phyloP scores from a whole-genome alignment of 2,329 filamentous ascomycete genomes.

The Thielaviopsis ethacetica region DNA sequence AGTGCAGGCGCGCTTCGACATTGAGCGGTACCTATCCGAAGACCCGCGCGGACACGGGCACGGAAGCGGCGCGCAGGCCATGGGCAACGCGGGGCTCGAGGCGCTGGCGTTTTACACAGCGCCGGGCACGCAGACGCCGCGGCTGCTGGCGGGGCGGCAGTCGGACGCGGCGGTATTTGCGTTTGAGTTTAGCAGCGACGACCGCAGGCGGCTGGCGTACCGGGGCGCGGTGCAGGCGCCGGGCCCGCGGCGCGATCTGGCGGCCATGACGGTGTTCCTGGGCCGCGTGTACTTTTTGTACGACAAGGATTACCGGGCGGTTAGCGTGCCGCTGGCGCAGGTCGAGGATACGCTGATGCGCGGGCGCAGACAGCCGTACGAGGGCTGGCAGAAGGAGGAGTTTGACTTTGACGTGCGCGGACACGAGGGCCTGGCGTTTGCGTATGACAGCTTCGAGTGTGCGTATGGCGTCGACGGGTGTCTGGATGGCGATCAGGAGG shows the following conservation, averaged over 20 bases:
- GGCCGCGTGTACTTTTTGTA: conserved; percentile 4
- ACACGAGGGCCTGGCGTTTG: background rate
- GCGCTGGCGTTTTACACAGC: background rate
- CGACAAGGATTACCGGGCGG: conserved; percentile 1
- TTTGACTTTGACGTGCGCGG: background rate
- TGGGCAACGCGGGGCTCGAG: background rate
- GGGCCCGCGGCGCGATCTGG: background rate
- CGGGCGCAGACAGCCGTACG: background rate
- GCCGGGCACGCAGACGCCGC: background rate
- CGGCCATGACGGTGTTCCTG: conserved; percentile 1
- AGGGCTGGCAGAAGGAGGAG: background rate
- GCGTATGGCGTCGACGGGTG: background rate
- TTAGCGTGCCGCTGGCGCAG: background rate
- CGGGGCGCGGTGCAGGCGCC: background rate
- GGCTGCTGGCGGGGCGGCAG: background rate
- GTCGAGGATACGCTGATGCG: background rate
- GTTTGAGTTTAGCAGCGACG: background rate
- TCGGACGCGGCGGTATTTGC: background rate
- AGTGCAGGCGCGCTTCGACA: background rate
- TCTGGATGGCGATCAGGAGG: background rate
- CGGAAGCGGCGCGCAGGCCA: background rate
- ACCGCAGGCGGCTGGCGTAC: background rate
- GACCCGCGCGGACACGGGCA: background rate
- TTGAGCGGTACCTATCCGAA: background rate
- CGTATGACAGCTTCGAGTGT: background rate